These are phyloP conservation scores for Pleurotus ostreatus DNA, from an alignment of 768 basidiomycete species.

Conservation along the genomic window DNA sequence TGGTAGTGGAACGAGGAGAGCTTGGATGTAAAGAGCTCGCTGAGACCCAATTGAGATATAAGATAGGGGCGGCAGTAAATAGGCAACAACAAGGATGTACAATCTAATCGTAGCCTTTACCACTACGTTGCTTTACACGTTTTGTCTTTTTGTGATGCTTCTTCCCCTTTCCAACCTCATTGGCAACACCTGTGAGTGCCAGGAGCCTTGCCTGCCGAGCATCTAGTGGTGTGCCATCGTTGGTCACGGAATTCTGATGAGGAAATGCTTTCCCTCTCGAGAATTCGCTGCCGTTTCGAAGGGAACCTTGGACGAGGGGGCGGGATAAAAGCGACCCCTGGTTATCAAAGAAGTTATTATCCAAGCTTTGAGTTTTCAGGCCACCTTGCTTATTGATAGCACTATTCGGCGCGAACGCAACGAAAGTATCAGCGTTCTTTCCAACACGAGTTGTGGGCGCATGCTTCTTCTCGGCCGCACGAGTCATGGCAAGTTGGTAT, in stretches of 20 bases:
- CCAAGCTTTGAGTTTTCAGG: slow-evolving; percentile 66
- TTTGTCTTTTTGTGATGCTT: slow-evolving; percentile 84
- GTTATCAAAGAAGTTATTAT: slow-evolving; percentile 78
- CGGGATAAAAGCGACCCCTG: slow-evolving; percentile 46
- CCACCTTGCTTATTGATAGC: slow-evolving; percentile 26
- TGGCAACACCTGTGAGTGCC: slow-evolving; percentile 37
- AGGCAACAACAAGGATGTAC: slow-evolving; percentile 3
- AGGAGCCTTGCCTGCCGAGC: slow-evolving; percentile 38
- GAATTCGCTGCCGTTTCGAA: slow-evolving; percentile 54
- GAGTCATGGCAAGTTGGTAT: slow-evolving; percentile 53
- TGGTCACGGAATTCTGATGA: slow-evolving; percentile 76
- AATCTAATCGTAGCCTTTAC: slow-evolving; percentile 80
- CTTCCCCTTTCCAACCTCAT: slow-evolving; percentile 46
- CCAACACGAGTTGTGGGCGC: slow-evolving; percentile 85
- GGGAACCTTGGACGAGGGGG: slow-evolving; percentile 61
- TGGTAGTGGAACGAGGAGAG: not conserved
- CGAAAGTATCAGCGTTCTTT: slow-evolving; percentile 81
- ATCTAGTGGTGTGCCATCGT: slow-evolving; percentile 69
- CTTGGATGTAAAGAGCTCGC: not conserved
- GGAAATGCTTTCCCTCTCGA: slow-evolving; percentile 68
- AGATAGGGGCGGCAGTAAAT: not conserved
- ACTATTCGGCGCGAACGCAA: slow-evolving; percentile 34
- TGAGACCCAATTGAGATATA: not conserved
- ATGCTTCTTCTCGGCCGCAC: slow-evolving; percentile 74
- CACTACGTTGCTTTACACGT: slow-evolving; percentile 84